Evolutionary conservation across 345 rosid species (phyloP).

Genomic region (Lepidium didymum): DNA sequence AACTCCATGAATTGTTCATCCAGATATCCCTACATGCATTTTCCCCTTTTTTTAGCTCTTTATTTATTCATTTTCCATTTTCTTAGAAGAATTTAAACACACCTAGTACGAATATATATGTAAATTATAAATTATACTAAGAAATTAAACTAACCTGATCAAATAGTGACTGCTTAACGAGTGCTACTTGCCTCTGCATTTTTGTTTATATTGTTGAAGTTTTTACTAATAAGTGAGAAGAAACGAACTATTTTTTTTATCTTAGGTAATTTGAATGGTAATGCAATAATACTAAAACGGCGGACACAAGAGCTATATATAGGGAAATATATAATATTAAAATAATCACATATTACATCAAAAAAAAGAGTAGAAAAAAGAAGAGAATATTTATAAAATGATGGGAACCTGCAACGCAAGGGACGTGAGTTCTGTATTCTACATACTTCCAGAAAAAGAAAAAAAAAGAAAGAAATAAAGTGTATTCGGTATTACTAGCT

Average conservation of each 20-base stretch:
- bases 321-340: constrained; percentile 12
- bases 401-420: constrained; percentile 35
- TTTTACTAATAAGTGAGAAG: not conserved
- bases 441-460: not conserved
- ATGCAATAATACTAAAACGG: constrained; percentile 23
- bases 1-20: constrained; percentile 62
- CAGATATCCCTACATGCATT: constrained; percentile 51
- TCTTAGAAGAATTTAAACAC: not conserved
- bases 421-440: constrained; percentile 4
- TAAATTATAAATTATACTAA: not conserved
- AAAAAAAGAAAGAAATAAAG: too few relatives aligned
- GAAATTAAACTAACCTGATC: constrained; percentile 44
- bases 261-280: constrained; percentile 1
- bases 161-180: constrained; percentile 49
- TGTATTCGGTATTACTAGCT: constrained; percentile 10
- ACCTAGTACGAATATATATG: not conserved
- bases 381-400: constrained; percentile 13
- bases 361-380: constrained; percentile 10
- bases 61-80: not conserved
- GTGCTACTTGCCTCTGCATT: constrained; percentile 40
- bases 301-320: constrained; percentile 20
- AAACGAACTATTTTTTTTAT: not conserved
- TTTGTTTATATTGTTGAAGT: not conserved
- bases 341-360: constrained; percentile 1
- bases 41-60: too few relatives aligned